Percentiles rank a stretch among this genome's conserved stretches.
Evolutionary conservation across 305 asterid genomes (phyloP).

Genomic region (Caryopteris hybrid): DNA sequence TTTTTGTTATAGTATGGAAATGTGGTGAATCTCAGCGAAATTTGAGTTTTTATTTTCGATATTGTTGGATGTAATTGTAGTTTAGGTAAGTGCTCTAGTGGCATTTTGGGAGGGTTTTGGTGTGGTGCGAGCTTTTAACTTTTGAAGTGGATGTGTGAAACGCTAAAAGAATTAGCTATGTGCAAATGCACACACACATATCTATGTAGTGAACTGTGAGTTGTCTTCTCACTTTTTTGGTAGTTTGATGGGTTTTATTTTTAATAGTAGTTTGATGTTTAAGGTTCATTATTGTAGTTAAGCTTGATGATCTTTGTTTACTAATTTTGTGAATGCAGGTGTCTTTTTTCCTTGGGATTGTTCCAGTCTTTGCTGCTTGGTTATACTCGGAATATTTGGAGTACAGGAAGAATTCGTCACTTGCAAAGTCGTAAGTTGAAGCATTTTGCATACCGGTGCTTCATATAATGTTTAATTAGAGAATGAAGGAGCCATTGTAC

Average conservation of each 20-base stretch:
- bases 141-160: slow-evolving; percentile 2
- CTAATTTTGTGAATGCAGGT: slow-evolving; percentile 44
- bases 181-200: background rate
- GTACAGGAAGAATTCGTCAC: slow-evolving; percentile 36
- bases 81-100: slow-evolving; percentile 7
- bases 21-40: background rate
- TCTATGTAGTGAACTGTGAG: background rate
- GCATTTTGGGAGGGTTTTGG: background rate
- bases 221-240: background rate
- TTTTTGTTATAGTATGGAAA: background rate
- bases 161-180: background rate
- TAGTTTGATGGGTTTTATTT: too few relatives aligned
- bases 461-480: background rate
- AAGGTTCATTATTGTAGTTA: background rate
- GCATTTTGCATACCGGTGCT: background rate
- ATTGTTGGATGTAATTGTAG: slow-evolving; percentile 4
- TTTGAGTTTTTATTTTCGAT: too few relatives aligned
- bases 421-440: slow-evolving; percentile 47
- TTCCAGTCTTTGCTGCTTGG: slow-evolving; percentile 75
- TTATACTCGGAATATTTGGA: slow-evolving; percentile 65
- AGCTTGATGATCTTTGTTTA: slow-evolving; percentile 14
- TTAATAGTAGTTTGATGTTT: slow-evolving; percentile 1
- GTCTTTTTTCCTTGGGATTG: slow-evolving; percentile 66
- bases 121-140: background rate
- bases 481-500: background rate